These are phyloP conservation scores for Penicillium sp. DNA, from an alignment of 2,329 filamentous ascomycete genomes.

Conservation along the genomic window DNA sequence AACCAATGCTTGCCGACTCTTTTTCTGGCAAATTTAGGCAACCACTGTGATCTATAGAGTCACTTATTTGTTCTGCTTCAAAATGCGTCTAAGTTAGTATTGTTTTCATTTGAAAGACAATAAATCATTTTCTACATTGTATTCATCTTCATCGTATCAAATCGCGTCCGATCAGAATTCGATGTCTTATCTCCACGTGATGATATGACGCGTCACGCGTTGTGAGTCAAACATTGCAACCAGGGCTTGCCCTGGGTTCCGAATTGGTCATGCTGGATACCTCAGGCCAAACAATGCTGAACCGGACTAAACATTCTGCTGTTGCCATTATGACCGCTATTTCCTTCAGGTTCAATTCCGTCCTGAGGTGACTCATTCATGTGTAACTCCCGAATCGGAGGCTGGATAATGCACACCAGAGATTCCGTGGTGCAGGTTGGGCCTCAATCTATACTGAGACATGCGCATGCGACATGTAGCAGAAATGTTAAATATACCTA, in stretches of 20 bases:
- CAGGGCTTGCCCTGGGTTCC: not conserved
- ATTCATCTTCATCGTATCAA: not conserved
- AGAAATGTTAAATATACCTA: not conserved
- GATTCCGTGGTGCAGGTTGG: not conserved
- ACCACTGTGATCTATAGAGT: not conserved
- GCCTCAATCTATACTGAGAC: not conserved
- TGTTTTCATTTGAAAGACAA: not conserved
- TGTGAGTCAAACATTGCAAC: constrained; percentile 5
- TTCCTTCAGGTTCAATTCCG: not conserved
- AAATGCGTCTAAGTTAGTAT: not conserved
- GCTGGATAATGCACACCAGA: too few species aligned
- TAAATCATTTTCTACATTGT: not conserved
- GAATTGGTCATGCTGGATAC: not conserved
- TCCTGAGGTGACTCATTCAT: not conserved
- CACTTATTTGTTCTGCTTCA: not conserved
- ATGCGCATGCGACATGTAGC: not conserved
- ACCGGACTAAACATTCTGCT: not conserved
- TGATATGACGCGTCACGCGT: not conserved
- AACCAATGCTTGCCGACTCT: not conserved
- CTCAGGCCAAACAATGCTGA: not conserved
- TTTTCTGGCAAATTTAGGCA: not conserved
- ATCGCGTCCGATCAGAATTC: not conserved
- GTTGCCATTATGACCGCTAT: not conserved
- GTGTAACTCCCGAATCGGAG: not conserved
- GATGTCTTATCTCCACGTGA: not conserved